Conservation (phyloP, 768 basidiomycete genomes). For the Obba rivulosa region DNA sequence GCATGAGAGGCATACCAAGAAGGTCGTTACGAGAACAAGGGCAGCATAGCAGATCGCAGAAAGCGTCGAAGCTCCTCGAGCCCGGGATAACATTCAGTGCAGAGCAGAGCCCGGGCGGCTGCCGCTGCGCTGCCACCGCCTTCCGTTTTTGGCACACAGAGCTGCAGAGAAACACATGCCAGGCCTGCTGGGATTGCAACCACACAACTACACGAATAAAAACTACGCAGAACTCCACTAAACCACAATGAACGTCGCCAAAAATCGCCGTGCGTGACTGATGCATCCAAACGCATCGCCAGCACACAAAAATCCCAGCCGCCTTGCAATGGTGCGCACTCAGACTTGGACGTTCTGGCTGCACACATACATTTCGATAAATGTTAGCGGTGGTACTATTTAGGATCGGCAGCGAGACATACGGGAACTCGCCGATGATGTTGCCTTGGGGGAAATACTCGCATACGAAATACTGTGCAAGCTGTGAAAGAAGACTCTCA, state of each 20-base stretch:
- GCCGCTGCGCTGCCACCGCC: not conserved
- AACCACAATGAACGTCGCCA: no score
- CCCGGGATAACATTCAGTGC: slow-evolving; percentile 18
- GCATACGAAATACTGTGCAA: slow-evolving; percentile 59
- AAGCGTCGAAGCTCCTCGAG: slow-evolving; percentile 42
- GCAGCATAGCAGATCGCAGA: slow-evolving; percentile 48
- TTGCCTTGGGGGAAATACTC: slow-evolving; percentile 66
- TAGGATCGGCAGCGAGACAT: slow-evolving; percentile 22
- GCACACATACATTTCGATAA: not conserved
- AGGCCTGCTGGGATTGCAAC: no score
- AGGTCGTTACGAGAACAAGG: slow-evolving; percentile 23
- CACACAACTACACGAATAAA: no score
- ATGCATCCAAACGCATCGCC: no score
- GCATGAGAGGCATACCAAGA: slow-evolving; percentile 57
- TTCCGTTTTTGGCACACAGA: no score
- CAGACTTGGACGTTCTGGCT: slow-evolving; percentile 28
- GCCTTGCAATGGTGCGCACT: no score
- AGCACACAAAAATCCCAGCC: no score
- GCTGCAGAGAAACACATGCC: no score
- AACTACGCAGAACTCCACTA: no score
- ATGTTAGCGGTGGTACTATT: not conserved
- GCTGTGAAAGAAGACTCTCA: slow-evolving; percentile 25
- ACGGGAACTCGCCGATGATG: slow-evolving; percentile 57
- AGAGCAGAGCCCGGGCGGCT: not conserved
- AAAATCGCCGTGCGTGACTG: no score